phyloP scores from a whole-genome alignment of 768 basidiomycete genomes.

The Suillus hirtellus region DNA sequence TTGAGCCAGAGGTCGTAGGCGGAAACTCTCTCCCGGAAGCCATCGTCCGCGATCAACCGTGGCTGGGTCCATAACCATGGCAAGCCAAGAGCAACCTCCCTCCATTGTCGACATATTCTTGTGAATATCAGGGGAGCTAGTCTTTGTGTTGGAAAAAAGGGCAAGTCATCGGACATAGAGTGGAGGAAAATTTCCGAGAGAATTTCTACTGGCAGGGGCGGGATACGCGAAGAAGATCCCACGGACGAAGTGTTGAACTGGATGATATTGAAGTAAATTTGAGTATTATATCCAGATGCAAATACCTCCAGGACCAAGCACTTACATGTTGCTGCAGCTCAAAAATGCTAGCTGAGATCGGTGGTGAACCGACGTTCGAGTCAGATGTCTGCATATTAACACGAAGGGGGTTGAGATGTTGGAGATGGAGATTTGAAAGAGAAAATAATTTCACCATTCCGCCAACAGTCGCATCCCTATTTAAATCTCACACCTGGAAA shows the following conservation, averaged over 20 bases:
- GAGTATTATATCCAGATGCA: background rate
- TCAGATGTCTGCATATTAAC: background rate
- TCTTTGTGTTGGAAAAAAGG: constrained; percentile 25
- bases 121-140: constrained; percentile 41
- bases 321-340: background rate
- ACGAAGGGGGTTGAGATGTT: background rate
- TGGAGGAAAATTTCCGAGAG: constrained; percentile 47
- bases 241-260: constrained; percentile 19
- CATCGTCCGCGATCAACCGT: constrained; percentile 14
- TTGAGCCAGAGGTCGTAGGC: background rate
- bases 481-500: background rate
- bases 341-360: background rate
- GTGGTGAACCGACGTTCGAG: background rate
- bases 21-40: constrained; percentile 1
- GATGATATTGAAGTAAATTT: background rate
- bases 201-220: constrained; percentile 45
- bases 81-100: constrained; percentile 36
- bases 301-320: background rate
- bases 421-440: background rate
- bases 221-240: constrained; percentile 31
- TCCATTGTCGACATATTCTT: constrained; percentile 45
- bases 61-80: constrained; percentile 52
- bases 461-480: background rate
- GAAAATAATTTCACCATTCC: background rate
- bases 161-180: constrained; percentile 22